These are phyloP conservation scores for Podosphaera fusca DNA, from an alignment of 2,329 filamentous ascomycete species.

Conservation along the genomic window DNA sequence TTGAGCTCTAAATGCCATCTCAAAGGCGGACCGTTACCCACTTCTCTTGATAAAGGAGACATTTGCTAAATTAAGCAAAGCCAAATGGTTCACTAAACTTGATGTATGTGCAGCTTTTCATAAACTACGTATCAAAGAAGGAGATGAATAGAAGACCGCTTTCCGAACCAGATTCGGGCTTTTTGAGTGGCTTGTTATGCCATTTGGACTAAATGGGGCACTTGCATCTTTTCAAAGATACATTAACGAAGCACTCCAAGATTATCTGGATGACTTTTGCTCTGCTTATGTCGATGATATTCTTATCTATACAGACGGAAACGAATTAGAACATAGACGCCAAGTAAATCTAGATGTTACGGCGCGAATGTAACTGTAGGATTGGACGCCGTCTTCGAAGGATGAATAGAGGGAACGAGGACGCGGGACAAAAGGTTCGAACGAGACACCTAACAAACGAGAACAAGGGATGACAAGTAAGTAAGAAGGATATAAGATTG, in stretches of 20 bases:
- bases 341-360: too few species aligned
- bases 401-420: too few species aligned
- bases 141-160: not conserved
- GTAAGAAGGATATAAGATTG: too few species aligned
- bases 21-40: not conserved
- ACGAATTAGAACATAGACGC: not conserved
- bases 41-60: constrained; percentile 1
- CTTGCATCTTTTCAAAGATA: constrained; percentile 1
- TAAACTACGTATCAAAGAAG: not conserved
- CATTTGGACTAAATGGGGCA: constrained; percentile 1
- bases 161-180: not conserved
- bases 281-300: not conserved
- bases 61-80: not conserved
- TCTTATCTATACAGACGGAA: not conserved
- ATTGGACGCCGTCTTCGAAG: too few species aligned
- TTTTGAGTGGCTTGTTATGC: constrained; percentile 1
- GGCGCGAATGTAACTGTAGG: too few species aligned
- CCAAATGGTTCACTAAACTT: not conserved
- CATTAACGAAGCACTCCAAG: not conserved
- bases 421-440: too few species aligned
- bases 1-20: not conserved
- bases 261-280: not conserved
- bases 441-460: too few species aligned
- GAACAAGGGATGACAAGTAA: too few species aligned
- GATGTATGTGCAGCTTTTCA: not conserved